phyloP scores from a whole-genome alignment of 1,139 yeast species.

The Pichia sp. region DNA sequence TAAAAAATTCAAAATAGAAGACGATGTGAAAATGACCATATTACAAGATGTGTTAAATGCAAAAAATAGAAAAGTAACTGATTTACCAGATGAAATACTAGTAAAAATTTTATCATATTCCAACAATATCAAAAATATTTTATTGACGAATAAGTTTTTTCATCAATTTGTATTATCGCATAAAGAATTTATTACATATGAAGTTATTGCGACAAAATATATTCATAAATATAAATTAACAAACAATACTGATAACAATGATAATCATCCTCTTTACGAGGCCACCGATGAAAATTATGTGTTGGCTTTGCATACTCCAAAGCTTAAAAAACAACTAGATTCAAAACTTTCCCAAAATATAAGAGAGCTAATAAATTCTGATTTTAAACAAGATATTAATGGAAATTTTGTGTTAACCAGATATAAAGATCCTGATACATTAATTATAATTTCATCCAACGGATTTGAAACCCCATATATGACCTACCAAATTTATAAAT shows the following conservation, averaged over 20 bases:
- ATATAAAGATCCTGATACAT: slow-evolving; percentile 9
- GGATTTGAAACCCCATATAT: slow-evolving; percentile 13
- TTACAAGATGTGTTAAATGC: background rate
- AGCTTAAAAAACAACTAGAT: background rate
- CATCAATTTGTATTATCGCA: slow-evolving; percentile 12
- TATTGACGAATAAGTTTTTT: slow-evolving; percentile 9
- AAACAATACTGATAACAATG: background rate
- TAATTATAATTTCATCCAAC: slow-evolving; percentile 8
- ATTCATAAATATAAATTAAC: slow-evolving; percentile 3
- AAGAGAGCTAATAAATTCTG: background rate
- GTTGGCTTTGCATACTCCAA: slow-evolving; percentile 10
- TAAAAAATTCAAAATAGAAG: background rate
- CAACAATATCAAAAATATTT: slow-evolving; percentile 11
- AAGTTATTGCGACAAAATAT: slow-evolving; percentile 5
- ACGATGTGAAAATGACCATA: background rate
- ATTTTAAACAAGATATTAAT: slow-evolving; percentile 3
- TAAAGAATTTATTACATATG: slow-evolving; percentile 8
- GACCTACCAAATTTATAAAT: slow-evolving; percentile 11
- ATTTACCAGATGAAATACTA: slow-evolving; percentile 17
- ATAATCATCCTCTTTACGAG: background rate
- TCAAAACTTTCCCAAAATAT: background rate
- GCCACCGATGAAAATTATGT: slow-evolving; percentile 11
- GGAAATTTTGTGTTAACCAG: slow-evolving; percentile 8
- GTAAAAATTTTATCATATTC: slow-evolving; percentile 16
- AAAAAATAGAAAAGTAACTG: background rate